These are phyloP conservation scores for Parachaetomium inaequale DNA, from an alignment of 495 filamentous ascomycete species.

Conservation along the genomic window DNA sequence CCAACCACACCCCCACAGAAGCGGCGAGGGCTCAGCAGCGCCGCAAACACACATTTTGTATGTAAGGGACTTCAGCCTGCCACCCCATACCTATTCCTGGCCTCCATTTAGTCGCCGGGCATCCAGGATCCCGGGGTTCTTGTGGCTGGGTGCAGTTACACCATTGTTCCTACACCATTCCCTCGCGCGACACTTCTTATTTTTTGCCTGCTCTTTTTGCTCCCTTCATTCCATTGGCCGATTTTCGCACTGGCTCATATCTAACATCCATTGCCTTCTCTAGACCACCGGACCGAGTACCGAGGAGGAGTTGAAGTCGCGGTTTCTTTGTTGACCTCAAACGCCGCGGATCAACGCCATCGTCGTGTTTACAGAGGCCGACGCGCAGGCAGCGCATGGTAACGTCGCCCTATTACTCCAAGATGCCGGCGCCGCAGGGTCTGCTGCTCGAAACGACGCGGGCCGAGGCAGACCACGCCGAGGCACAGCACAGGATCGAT, in stretches of 20 bases:
- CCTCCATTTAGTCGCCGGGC: not conserved
- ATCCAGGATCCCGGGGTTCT: not conserved
- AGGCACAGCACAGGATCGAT: not conserved
- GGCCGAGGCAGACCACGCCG: slow-evolving; percentile 5
- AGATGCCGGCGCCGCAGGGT: slow-evolving; percentile 6
- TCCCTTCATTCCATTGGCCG: no score
- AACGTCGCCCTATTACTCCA: not conserved
- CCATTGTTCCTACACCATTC: not conserved
- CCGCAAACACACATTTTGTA: slow-evolving; percentile 3
- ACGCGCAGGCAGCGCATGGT: not conserved
- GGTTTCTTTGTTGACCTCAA: not conserved
- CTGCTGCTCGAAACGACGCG: slow-evolving; percentile 1
- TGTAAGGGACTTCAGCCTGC: not conserved
- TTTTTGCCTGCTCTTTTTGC: no score
- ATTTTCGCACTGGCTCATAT: not conserved
- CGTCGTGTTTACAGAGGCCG: not conserved
- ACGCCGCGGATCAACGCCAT: not conserved
- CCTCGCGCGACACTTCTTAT: not conserved
- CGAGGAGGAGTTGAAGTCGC: not conserved
- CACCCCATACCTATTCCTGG: not conserved
- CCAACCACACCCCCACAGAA: not conserved
- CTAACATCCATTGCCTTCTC: not conserved
- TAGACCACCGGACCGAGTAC: not conserved
- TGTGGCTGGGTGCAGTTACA: not conserved
- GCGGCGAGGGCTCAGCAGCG: not conserved